phyloP scores from a whole-genome alignment of 768 basidiomycete genomes.

The Lactarius quietus region DNA sequence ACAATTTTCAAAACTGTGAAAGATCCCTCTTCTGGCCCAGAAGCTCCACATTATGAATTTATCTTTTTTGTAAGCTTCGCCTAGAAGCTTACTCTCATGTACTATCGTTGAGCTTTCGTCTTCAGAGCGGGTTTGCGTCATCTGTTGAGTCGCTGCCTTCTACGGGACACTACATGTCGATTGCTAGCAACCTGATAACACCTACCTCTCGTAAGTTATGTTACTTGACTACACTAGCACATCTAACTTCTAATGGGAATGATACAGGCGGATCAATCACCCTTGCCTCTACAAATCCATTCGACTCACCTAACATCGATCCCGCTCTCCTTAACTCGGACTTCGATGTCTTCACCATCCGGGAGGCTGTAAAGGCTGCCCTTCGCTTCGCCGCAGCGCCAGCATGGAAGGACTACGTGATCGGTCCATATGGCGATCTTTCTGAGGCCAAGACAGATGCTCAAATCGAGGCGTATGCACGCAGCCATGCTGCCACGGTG shows the following conservation, averaged over 20 bases:
- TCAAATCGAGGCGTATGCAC: slow-evolving; percentile 26
- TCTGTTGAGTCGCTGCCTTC: slow-evolving; percentile 12
- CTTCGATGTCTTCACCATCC: slow-evolving; percentile 15
- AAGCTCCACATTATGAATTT: slow-evolving; percentile 23
- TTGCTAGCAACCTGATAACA: slow-evolving; percentile 22
- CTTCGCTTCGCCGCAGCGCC: slow-evolving; percentile 2
- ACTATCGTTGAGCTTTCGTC: background rate
- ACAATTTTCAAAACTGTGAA: slow-evolving; percentile 9
- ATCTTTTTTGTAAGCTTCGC: slow-evolving; percentile 13
- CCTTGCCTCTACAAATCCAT: slow-evolving; percentile 29
- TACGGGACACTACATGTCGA: slow-evolving; percentile 27
- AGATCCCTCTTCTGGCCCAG: slow-evolving; percentile 25
- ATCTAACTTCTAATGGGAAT: background rate
- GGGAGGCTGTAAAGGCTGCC: slow-evolving; percentile 6
- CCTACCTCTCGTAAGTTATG: slow-evolving; percentile 24
- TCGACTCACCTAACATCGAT: slow-evolving; percentile 31
- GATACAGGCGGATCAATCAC: slow-evolving; percentile 27
- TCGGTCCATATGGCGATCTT: slow-evolving; percentile 2
- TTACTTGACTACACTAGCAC: background rate
- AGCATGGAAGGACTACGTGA: slow-evolving; percentile 11
- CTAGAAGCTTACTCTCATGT: background rate
- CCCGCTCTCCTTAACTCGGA: slow-evolving; percentile 18
- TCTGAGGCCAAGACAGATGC: slow-evolving; percentile 19
- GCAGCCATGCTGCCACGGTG: slow-evolving; percentile 23
- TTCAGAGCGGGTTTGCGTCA: slow-evolving; percentile 13